Base-by-base conservation (phyloP, 371 early-diverging fungal species). In the Capillidium rhysosporum region DNA sequence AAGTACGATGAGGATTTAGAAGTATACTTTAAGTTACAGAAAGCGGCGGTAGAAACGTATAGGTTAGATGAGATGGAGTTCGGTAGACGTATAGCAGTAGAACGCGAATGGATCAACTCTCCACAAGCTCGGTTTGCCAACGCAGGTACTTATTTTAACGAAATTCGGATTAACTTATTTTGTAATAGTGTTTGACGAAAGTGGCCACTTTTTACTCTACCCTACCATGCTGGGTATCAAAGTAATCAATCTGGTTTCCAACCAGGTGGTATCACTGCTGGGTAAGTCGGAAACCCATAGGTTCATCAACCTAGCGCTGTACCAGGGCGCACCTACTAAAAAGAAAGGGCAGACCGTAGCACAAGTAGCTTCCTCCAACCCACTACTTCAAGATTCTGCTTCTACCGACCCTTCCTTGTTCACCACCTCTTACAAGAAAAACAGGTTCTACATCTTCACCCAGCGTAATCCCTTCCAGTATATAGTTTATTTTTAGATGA, bases 1-100 rank as follows among this genome's bases (percentile, higher is more conserved):
- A 91, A 86, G 65, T 92, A 89, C 56, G 95, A 94, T 58, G 97
- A 96, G 61, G 80, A 83, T 40, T 61, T 92, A 9, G 69, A 75
- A 1, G 75, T 82, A 20, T 75, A 86, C 20, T 79, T 77, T 45
- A 86, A 87, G 59, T 87, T 91, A 81, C 92, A 92, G 59, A 83
- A 86, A 45, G 85, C 81, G 2, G 86, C 85, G 2, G 84, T 84
- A 18, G 72, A 79, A 4, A 61, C 73, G 34, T 73, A 79, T 59
- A 77, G 77, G 58, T 63, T 94, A 43, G 97, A 97, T 64, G 90
- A 86, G 58, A 94, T 94, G 93, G 95, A 94, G 65, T 94, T 92
- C 74, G 93, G 95, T 24, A 73, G 93, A 55, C 72, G 97, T 47
- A 58, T 93, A 44, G 92, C 93, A 1, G 72, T 85, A 4, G 95